Base-by-base conservation (phyloP, 495 filamentous ascomycete genomes). In the Penicillium malachiteum region DNA sequence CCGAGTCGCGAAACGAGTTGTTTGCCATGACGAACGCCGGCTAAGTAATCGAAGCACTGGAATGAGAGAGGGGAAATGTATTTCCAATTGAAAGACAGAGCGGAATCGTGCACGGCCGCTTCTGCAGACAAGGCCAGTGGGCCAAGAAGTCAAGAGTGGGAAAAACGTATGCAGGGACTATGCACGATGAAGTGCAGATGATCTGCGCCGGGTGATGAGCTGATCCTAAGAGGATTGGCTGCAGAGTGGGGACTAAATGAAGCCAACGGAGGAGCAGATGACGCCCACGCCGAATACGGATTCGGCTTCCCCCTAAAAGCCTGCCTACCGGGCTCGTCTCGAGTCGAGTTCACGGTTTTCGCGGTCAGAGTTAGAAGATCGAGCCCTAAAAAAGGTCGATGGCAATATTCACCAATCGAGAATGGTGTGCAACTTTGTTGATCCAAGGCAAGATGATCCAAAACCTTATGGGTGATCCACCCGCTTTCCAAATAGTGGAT, bases 1-100 rank as follows among this genome's bases (percentile, higher is more conserved):
- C 90, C 18, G 88, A 93, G 69, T 96, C 89, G 56, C 92, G 83
- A 74, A 98, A 97, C 8, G 91, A 89, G 54, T 84, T 78, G 56
- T 92, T 92, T 37, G 94, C 90, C 94, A 98, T 98, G 61, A 34
- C 30, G 50, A 13, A 44, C 6, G 11, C 37, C 32, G 16, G 48
- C 14, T 52, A 44, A 11, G 7, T 43, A 16, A 5, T 6, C 21
- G 45, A 59, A 37, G 32, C 9, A 32, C 38, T 41, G 52, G 44
- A 39, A 37, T 35, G 12, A 32, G 37, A 50, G 26, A 37, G 51
- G 34, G 39, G n/a, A 39, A 49, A 53, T 14, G 49, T 37, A 35
- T 34, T 55, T 39, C 50, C 59, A 55, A 67, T 58, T 58, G 51
- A 54, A 52, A 31, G 48, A 49, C 49, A 57, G 41, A 55, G 52